Percentiles rank a stretch among this genome's conserved stretches.
Evolutionary conservation across 306 rosid species (phyloP).

Genomic region (Boehmeria nivea): DNA sequence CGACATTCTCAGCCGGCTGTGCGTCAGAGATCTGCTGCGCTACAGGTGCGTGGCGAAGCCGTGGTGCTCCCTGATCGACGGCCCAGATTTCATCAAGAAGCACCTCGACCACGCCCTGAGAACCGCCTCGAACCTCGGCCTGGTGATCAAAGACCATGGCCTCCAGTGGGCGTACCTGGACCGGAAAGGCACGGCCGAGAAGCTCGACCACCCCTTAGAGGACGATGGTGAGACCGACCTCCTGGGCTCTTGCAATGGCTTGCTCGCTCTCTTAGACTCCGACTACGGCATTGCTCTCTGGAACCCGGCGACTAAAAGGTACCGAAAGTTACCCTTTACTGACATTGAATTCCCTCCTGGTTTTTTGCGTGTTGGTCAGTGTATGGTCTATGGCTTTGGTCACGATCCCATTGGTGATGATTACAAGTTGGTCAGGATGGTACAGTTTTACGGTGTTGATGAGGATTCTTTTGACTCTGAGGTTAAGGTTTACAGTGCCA

Average conservation of each 20-base stretch:
- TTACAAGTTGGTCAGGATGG: conserved; percentile 2
- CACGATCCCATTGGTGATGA: conserved; percentile 1
- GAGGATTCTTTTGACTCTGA: not conserved
- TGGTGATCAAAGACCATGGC: not conserved
- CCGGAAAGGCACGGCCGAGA: not conserved
- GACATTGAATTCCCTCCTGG: not conserved
- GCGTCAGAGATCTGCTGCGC: conserved; percentile 2
- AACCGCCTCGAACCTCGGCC: not conserved
- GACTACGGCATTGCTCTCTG: not conserved
- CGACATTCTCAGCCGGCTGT: not conserved
- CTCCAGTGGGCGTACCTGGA: not conserved
- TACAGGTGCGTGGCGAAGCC: conserved; percentile 9
- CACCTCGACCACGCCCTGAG: not conserved
- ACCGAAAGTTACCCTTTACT: not conserved
- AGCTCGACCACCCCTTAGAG: not conserved
- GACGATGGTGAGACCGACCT: not conserved
- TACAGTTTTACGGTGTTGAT: not conserved
- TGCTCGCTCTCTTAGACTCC: not conserved
- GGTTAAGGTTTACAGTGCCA: conserved; percentile 6
- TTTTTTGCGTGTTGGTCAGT: not conserved
- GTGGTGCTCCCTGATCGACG: conserved; percentile 8
- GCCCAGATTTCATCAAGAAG: not conserved
- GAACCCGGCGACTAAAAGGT: conserved; percentile 5
- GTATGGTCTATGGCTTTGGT: conserved; percentile 1
- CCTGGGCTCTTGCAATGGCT: conserved; percentile 9